phyloP scores from a whole-genome alignment of 768 basidiomycete genomes.

The Lyophyllum atratum region DNA sequence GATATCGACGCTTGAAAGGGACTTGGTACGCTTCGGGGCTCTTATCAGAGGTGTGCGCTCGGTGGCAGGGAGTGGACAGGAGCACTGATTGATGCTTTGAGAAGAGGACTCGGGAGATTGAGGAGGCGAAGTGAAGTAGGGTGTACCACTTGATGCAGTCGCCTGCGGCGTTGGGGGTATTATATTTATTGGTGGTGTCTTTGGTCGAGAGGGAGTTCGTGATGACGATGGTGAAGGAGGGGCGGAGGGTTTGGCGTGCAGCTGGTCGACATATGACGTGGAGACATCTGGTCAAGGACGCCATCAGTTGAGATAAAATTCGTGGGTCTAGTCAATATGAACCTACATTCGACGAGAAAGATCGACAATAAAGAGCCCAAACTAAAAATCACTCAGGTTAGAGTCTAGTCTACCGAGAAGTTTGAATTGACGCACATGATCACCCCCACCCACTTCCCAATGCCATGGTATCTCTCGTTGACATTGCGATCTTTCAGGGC shows the following conservation, averaged over 20 bases:
- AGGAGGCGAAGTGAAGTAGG: background rate
- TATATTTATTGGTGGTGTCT: constrained; percentile 12
- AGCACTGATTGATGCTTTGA: background rate
- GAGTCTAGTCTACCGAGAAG: background rate
- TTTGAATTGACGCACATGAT: constrained; percentile 61
- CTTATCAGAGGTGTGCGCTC: constrained; percentile 13
- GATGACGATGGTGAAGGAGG: constrained; percentile 40
- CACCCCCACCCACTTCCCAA: constrained; percentile 64
- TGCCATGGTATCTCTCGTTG: constrained; percentile 42
- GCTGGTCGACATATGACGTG: constrained; percentile 71
- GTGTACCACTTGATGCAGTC: background rate
- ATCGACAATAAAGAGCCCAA: constrained; percentile 67
- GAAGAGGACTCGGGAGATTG: background rate
- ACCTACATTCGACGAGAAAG: constrained; percentile 80
- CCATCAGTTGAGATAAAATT: constrained; percentile 2
- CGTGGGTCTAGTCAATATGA: constrained; percentile 1
- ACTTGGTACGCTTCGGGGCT: constrained; percentile 10
- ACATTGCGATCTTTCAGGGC: constrained; percentile 51
- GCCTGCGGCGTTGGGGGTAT: background rate
- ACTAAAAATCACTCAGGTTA: constrained; percentile 30
- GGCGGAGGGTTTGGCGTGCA: constrained; percentile 64
- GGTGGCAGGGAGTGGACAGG: background rate
- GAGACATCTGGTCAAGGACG: constrained; percentile 55
- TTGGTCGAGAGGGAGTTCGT: constrained; percentile 19
- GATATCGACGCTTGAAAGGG: constrained; percentile 13